These are phyloP conservation scores for Calonectria pseudoreteaudii DNA, from an alignment of 2,329 filamentous ascomycete genomes.

Conservation along the genomic window DNA sequence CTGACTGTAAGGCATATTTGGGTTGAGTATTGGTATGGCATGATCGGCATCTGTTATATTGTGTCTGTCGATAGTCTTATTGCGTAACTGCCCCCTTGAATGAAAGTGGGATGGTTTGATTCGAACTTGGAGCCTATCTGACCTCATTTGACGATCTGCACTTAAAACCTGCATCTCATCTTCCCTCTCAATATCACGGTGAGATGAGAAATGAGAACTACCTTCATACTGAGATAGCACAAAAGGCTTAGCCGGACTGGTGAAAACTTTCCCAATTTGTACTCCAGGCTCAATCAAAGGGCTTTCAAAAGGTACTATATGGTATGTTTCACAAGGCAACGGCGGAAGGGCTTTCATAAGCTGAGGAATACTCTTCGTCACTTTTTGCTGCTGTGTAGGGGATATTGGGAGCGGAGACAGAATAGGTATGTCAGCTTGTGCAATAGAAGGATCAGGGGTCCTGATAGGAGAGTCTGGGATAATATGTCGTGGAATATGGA, in stretches of 20 bases:
- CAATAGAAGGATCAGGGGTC: background rate
- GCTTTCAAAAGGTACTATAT: slow-evolving; percentile 4
- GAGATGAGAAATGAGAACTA: background rate
- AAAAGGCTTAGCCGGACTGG: slow-evolving; percentile 25
- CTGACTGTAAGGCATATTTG: slow-evolving; percentile 48
- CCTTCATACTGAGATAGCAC: slow-evolving; percentile 6
- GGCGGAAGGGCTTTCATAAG: slow-evolving; percentile 66
- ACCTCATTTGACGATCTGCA: slow-evolving; percentile 12
- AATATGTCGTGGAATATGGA: slow-evolving; percentile 33
- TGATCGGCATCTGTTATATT: slow-evolving; percentile 24
- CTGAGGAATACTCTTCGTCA: slow-evolving; percentile 62
- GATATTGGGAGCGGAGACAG: slow-evolving; percentile 63
- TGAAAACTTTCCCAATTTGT: slow-evolving; percentile 24
- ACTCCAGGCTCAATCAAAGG: slow-evolving; percentile 15
- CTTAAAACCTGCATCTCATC: slow-evolving; percentile 1
- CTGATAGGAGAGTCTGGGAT: background rate
- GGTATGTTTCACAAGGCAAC: slow-evolving; percentile 49
- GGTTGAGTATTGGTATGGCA: slow-evolving; percentile 46
- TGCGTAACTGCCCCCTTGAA: slow-evolving; percentile 16
- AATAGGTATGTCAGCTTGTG: slow-evolving; percentile 45
- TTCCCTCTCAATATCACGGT: background rate
- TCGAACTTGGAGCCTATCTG: slow-evolving; percentile 46
- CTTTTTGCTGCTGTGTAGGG: slow-evolving; percentile 55
- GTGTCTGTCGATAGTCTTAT: background rate
- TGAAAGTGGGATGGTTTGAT: slow-evolving; percentile 36